phyloP scores from a whole-genome alignment of 257 asterid genomes.

The Przewalskia tangutica region DNA sequence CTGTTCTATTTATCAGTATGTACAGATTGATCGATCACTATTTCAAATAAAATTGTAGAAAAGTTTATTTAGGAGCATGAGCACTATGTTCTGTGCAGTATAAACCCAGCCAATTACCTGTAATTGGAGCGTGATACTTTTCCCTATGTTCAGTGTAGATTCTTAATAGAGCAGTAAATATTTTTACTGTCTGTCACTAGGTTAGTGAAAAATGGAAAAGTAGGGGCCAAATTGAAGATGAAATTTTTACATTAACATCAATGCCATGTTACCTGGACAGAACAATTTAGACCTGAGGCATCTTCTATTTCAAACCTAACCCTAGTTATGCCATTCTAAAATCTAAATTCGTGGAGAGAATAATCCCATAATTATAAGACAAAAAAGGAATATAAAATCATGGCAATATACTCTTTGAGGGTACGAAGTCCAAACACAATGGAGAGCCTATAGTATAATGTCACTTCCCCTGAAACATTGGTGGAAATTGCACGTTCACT shows the following conservation, averaged over 20 bases:
- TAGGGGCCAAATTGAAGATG: not conserved
- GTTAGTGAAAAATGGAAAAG: not conserved
- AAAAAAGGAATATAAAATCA: not conserved
- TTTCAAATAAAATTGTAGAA: not conserved
- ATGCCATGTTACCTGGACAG: not conserved
- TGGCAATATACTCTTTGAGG: not conserved
- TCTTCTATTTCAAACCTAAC: constrained; percentile 12
- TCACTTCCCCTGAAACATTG: constrained; percentile 9
- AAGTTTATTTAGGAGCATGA: no score
- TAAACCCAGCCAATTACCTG: not conserved
- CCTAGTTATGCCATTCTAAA: not conserved
- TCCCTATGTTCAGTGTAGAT: not conserved
- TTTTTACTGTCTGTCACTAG: not conserved
- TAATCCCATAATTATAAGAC: not conserved
- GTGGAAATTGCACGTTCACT: constrained; percentile 8
- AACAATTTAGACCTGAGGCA: constrained; percentile 10
- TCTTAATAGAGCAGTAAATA: not conserved
- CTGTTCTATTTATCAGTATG: no score
- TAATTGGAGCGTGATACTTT: not conserved
- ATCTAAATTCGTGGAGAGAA: not conserved
- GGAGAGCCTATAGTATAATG: constrained; percentile 3
- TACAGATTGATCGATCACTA: not conserved
- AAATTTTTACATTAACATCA: not conserved
- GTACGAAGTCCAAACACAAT: not conserved
- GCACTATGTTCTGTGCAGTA: not conserved